Conservation (phyloP, 805 yeast genomes). For the Monosporozyma unispora region DNA sequence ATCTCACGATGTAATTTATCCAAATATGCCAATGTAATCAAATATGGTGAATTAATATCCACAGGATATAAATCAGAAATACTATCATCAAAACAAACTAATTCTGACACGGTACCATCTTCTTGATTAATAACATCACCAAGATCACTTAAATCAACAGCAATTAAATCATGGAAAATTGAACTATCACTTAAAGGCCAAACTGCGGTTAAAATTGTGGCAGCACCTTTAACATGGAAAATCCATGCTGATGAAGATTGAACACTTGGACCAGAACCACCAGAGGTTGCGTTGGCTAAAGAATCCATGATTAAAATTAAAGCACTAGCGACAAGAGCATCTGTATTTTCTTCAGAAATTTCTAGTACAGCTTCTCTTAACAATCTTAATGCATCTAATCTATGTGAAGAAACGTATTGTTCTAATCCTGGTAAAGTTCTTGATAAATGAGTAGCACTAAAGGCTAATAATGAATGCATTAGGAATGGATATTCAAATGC, state of each 20-base stretch:
- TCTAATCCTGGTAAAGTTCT: conserved; percentile 68
- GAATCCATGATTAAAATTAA: conserved; percentile 87
- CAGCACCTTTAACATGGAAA: conserved; percentile 94
- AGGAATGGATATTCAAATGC: conserved; percentile 84
- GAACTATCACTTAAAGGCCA: conserved; percentile 77
- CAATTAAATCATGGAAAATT: conserved; percentile 56
- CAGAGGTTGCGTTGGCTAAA: conserved; percentile 74
- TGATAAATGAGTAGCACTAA: conserved; percentile 85
- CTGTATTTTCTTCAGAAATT: conserved; percentile 77
- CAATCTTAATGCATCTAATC: conserved; percentile 77
- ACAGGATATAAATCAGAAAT: conserved; percentile 83
- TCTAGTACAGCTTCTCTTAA: conserved; percentile 79
- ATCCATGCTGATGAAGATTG: conserved; percentile 95
- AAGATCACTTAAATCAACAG: conserved; percentile 84
- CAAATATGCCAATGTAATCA: conserved; percentile 77
- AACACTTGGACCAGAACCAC: conserved; percentile 16
- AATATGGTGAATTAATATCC: conserved; percentile 71
- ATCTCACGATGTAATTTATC: conserved; percentile 77
- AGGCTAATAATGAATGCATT: conserved; percentile 86
- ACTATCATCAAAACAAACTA: conserved; percentile 78
- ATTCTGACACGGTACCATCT: conserved; percentile 39
- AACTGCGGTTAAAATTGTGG: conserved; percentile 90
- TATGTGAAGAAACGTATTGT: conserved; percentile 72
- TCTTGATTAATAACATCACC: conserved; percentile 49
- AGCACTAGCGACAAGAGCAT: conserved; percentile 89